A percentile compares a stretch with the other conserved stretches of the same genome.
These are phyloP conservation scores for Tolypocladium endophyticum DNA, from an alignment of 2,329 filamentous ascomycete species.

Conservation along the genomic window DNA sequence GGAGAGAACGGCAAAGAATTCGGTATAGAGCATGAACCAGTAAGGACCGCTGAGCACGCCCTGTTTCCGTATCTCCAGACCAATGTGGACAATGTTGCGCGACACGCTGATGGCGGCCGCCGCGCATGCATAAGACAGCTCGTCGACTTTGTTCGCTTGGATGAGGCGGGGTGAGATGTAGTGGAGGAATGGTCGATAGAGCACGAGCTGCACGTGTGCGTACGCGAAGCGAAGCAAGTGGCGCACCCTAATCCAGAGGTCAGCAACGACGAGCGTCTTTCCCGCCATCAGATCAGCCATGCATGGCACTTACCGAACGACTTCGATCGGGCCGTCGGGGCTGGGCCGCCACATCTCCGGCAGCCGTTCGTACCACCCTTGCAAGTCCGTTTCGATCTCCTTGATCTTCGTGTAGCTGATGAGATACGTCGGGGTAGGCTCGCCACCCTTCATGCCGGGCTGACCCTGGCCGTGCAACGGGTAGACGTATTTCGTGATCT, in stretches of 20 bases:
- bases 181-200: conserved; percentile 76
- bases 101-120: conserved; percentile 52
- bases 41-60: conserved; percentile 70
- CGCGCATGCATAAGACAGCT: conserved; percentile 67
- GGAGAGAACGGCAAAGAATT: conserved; percentile 72
- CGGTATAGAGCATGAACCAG: conserved; percentile 80
- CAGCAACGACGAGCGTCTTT: background rate
- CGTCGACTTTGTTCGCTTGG: conserved; percentile 51
- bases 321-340: conserved; percentile 61
- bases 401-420: conserved; percentile 55
- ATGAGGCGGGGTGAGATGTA: conserved; percentile 61
- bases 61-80: conserved; percentile 64
- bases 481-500: conserved; percentile 56
- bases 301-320: conserved; percentile 53
- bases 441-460: conserved; percentile 29
- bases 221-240: conserved; percentile 72
- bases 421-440: conserved; percentile 41
- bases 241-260: conserved; percentile 38
- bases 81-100: conserved; percentile 69
- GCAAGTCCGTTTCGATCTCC: conserved; percentile 53
- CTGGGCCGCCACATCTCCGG: conserved; percentile 72
- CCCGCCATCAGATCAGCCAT: background rate
- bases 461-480: conserved; percentile 48
- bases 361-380: conserved; percentile 54
- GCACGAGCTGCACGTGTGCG: conserved; percentile 70